Base-by-base conservation (phyloP, 371 early-diverging fungal genomes). In the Blakeslea trispora region DNA sequence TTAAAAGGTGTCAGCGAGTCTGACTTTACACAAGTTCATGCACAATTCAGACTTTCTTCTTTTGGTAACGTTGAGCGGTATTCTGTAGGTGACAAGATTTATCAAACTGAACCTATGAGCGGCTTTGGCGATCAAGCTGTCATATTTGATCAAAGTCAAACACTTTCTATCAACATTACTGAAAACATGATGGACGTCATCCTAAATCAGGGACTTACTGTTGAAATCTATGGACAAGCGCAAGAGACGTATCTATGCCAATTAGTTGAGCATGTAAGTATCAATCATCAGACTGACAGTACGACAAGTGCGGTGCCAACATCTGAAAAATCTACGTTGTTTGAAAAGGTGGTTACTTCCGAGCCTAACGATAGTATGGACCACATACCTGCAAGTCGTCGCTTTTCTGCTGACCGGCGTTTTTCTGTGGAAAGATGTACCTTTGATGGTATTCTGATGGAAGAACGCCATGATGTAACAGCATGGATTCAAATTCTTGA, bases 11-110 rank as follows among this genome's bases (percentile, higher is more conserved):
- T 92, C 4, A 56, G 57, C 18, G 92, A 91, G 61, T 44, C 51
- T 9, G 77, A 83, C 24, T 85, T 78, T 61, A 87, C 88, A 4
- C 82, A 87, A 52, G 81, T 92, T 8, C 94, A 94, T 57, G 86
- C 84, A 18, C 91, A 91, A 43, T 85, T 91, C 63, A 78, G 86
- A 45, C 57, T 85, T 0, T 82, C 82, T 1, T 79, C 78, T 1
- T 84, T 89, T 70, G 83, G 81, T 10, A 71, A 65, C 17, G 69
- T 73, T 1, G 62, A 63, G 31, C 59, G 64, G 13, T 52, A 70
- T 34, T 68, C 83, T 8, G 22, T 57, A 1, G 66, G 56, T 0
- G 88, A 89, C 47, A 76, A 81, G n/a, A 61, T 88, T 5, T 90
- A 72, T 59, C 72, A 86, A 0, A 87, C 90, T 0, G 85, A 88